phyloP scores from a whole-genome alignment of 192 early-diverging fungal genomes.

The Umbelopsis vinacea region DNA sequence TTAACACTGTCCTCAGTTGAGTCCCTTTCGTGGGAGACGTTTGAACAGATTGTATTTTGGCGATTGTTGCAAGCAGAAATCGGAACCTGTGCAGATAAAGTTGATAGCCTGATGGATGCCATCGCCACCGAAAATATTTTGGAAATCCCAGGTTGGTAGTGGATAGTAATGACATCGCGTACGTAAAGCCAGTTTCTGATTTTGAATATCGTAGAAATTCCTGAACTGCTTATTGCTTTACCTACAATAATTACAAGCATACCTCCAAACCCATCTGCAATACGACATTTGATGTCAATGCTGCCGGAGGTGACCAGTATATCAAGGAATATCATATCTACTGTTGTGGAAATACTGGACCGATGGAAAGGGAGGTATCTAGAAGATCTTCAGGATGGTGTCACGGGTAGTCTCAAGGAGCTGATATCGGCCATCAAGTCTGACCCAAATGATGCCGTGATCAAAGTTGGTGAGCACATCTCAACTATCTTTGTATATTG shows the following conservation, averaged over 20 bases:
- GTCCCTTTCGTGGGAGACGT: slow-evolving; percentile 1
- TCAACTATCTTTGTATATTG: not conserved
- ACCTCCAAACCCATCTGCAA: not conserved
- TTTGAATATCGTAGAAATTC: not conserved
- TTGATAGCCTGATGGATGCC: not conserved
- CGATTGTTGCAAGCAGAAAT: slow-evolving; percentile 6
- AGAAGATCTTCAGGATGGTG: not conserved
- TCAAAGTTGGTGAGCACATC: not conserved
- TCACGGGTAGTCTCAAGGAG: not conserved
- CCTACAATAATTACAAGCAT: not conserved
- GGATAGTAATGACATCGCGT: not conserved
- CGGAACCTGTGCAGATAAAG: not conserved
- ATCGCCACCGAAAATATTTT: slow-evolving; percentile 8
- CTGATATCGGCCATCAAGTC: not conserved
- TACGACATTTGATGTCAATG: not conserved
- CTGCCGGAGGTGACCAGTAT: not conserved
- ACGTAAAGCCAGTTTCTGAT: not conserved
- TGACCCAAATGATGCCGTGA: not conserved
- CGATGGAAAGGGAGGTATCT: not conserved
- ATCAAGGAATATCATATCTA: not conserved
- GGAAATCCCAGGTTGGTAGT: not conserved
- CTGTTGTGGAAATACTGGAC: not conserved
- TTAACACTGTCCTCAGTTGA: not conserved
- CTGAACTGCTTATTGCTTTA: not conserved
- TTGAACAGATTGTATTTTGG: slow-evolving; percentile 16